Conservation (phyloP, 129 eudicot species). For the Saposhnikovia divaricata region DNA sequence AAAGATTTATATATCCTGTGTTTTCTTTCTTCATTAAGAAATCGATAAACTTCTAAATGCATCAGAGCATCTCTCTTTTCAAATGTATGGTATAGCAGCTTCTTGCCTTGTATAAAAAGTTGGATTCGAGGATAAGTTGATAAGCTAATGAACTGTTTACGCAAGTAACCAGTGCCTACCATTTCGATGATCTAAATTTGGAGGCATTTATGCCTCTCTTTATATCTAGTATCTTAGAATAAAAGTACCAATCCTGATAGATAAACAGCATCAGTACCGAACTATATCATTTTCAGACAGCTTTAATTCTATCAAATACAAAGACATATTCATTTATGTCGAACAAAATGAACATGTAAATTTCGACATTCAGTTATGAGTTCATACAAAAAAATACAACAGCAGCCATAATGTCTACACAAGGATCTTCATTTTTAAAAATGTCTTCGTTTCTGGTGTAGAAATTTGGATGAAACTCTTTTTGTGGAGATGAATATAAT, state of each 20-base stretch:
- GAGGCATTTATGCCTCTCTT: neutral
- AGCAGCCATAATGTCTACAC: too few species aligned
- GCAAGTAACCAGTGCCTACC: neutral
- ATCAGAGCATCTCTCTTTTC: too few species aligned
- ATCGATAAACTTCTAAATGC: too few species aligned
- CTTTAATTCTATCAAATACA: too few species aligned
- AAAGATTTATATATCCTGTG: neutral
- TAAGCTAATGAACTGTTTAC: neutral
- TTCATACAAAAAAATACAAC: too few species aligned
- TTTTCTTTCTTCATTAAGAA: too few species aligned
- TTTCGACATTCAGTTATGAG: too few species aligned
- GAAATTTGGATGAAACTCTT: neutral
- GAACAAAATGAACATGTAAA: too few species aligned
- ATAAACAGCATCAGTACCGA: neutral
- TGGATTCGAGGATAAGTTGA: neutral
- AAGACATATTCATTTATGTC: too few species aligned
- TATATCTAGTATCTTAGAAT: neutral
- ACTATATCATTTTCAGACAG: too few species aligned
- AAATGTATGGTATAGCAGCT: neutral
- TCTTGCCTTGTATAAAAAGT: neutral
- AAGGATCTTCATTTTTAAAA: too few species aligned
- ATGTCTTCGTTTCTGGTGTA: neutral
- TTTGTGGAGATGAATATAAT: neutral
- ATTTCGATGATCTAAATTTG: slow-evolving; percentile 1
- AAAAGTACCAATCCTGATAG: neutral